Base-by-base conservation (phyloP, 805 yeast species). In the Candida dajiaensis region DNA sequence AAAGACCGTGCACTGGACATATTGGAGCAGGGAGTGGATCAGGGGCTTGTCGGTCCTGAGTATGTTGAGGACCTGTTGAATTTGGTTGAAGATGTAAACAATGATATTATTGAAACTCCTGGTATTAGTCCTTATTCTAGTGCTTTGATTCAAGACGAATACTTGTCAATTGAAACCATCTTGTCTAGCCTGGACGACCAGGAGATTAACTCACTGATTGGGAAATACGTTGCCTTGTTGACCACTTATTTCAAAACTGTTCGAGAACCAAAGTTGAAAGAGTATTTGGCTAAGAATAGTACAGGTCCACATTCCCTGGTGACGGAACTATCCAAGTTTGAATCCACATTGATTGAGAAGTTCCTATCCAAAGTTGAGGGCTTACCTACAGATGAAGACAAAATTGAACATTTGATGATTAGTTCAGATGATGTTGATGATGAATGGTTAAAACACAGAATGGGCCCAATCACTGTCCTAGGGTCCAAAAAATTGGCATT, bases 391-490 rank as follows among this genome's bases (percentile, higher is more conserved):
- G 50, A 48, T 6, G 52, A 58, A 4, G 51, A 44, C 1, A 46
- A 46, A 15, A 37, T 54, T 21, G 54, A 55, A 38, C 41, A 44
- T 2, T 40, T 59, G 21, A 43, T 56, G 20, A 18, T 57, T 7
- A 60, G 50, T 9, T 45, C 52, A 7, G 57, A 50, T 51, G 47
- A 58, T 43, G 26, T 56, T 54, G 59, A 50, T 42, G 50, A 50
- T 18, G 50, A 55, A 39, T 50, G 64, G 64, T n/a, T 51, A 9
- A 51, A 51, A 11, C 49, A 50, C 28, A 51, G 63, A 46, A 25
- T 53, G 28, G 40, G 48, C 19, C 62, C 64, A 16, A 52, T 58
- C 13, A 38, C 51, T 1, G 47, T 57, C 1, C 44, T 51, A 12
- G 42, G 37, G 2, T 49, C 45, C 26, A 43, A 37, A 15, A 43